phyloP scores from a whole-genome alignment of 2,329 filamentous ascomycete genomes.

The Coleophoma eucalyptorum region DNA sequence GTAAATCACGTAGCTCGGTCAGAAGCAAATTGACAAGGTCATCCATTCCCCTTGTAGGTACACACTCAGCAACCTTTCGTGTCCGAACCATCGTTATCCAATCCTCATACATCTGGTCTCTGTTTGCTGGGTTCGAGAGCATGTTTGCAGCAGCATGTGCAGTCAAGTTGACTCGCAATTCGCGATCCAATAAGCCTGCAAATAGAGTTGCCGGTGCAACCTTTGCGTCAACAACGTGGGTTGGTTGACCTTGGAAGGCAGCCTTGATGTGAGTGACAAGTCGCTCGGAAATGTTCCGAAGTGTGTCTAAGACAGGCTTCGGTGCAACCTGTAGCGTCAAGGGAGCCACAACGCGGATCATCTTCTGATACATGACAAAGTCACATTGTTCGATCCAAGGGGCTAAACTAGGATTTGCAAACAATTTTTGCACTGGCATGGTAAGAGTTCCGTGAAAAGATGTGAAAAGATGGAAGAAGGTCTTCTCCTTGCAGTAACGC shows the following conservation, averaged over 20 bases:
- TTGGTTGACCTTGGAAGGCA: slow-evolving; percentile 80
- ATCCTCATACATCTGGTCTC: slow-evolving; percentile 93
- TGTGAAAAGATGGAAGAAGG: slow-evolving; percentile 90
- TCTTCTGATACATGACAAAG: slow-evolving; percentile 92
- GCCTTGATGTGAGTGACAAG: slow-evolving; percentile 79
- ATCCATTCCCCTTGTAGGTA: slow-evolving; percentile 62
- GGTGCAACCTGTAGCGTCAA: slow-evolving; percentile 89
- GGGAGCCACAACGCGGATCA: slow-evolving; percentile 88
- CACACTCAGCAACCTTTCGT: slow-evolving; percentile 59
- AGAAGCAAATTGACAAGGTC: slow-evolving; percentile 61
- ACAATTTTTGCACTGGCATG: slow-evolving; percentile 91
- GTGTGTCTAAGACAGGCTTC: slow-evolving; percentile 78
- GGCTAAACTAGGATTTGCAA: slow-evolving; percentile 75
- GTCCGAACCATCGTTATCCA: slow-evolving; percentile 68
- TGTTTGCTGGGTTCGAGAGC: slow-evolving; percentile 82
- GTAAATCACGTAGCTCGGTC: slow-evolving; percentile 63
- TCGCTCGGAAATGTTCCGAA: slow-evolving; percentile 80
- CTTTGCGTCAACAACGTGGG: slow-evolving; percentile 83
- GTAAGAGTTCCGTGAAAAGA: slow-evolving; percentile 96
- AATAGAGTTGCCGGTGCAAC: slow-evolving; percentile 87
- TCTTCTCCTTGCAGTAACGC: slow-evolving; percentile 93
- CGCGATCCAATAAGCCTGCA: slow-evolving; percentile 77
- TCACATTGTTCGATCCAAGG: slow-evolving; percentile 96
- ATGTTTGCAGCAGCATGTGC: slow-evolving; percentile 93
- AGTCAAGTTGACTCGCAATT: slow-evolving; percentile 86